Base-by-base conservation (phyloP, 306 rosid genomes). In the Fagus crenata region DNA sequence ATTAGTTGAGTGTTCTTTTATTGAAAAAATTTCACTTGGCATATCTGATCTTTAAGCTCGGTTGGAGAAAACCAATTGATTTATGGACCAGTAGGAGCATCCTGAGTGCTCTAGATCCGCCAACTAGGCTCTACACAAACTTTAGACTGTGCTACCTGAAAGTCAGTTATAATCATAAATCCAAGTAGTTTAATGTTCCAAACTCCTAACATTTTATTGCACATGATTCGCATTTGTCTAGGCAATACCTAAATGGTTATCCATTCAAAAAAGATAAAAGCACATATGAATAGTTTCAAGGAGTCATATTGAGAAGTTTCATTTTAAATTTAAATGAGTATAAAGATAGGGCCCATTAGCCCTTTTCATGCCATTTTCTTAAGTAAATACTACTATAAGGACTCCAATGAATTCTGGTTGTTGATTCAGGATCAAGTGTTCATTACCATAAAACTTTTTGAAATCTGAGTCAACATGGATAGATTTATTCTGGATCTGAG, bases 1-100 rank as follows among this genome's bases (percentile, higher is more conserved):
- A 37, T 28, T 65, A 39, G 4, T 65, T 7, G 32, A 65, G 49
- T 37, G 13, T 39, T 65, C 49, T 37, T 65, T 65, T 39, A 17
- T 65, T 7, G 5, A 65, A 65, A 65, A n/a, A 65, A 65, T 65
- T 65, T 7, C 22, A 39, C 28, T 39, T 7, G 22, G 15, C 5
- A 39, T 65, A 15, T 65, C 32, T 37, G 49, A 37, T 65, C 71
- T 65, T 65, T 37, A 65, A 58, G 15, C 64, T 58, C 64, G 22
- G 43, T 39, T 39, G 71, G 71, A 39, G 41, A 39, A 65, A 15
- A 37, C 32, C 46, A 65, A 28, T 17, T 39, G 14, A 39, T 67
- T 15, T 4, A 67, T 13, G 71, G 71, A 67, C 6, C 49, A 39
- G n/a, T 15, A 39, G 41, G 49, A 39, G 71, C 49, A 37, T 37